Percentiles rank a stretch among this genome's conserved stretches.
Evolutionary conservation across 169 alveolate genomes (phyloP).

Genomic region (Cryptosporidium tyzzeri): DNA sequence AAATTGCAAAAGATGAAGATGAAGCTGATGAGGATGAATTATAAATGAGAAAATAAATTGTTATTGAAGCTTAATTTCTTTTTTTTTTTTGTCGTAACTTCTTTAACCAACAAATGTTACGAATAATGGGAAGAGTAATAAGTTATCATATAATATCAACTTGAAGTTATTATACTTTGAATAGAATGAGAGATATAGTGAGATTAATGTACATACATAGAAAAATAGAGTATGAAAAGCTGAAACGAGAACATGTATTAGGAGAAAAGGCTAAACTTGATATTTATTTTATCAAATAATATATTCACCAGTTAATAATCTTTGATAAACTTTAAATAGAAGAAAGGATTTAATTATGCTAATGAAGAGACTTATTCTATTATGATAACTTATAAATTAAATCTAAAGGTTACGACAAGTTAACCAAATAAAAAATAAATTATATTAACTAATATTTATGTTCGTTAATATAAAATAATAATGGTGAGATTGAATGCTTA

Average conservation of each 20-base stretch:
- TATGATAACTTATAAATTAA: background rate
- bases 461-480: background rate
- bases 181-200: too few relatives aligned
- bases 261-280: background rate
- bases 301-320: background rate
- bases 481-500: background rate
- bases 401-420: background rate
- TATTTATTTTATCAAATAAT: background rate
- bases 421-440: background rate
- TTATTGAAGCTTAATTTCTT: background rate
- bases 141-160: too few relatives aligned
- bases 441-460: background rate
- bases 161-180: too few relatives aligned
- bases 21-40: slow-evolving; percentile 40
- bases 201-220: too few relatives aligned
- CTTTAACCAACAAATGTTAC: too few relatives aligned
- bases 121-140: too few relatives aligned
- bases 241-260: too few relatives aligned
- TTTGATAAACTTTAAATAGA: background rate
- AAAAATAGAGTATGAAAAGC: too few relatives aligned
- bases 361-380: background rate
- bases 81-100: too few relatives aligned
- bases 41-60: background rate
- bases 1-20: slow-evolving; percentile 69
- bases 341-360: background rate